Percentiles rank a stretch among this genome's conserved stretches.
These are phyloP conservation scores for Glutinoglossum americanum DNA, from an alignment of 495 filamentous ascomycete species.

Conservation along the genomic window DNA sequence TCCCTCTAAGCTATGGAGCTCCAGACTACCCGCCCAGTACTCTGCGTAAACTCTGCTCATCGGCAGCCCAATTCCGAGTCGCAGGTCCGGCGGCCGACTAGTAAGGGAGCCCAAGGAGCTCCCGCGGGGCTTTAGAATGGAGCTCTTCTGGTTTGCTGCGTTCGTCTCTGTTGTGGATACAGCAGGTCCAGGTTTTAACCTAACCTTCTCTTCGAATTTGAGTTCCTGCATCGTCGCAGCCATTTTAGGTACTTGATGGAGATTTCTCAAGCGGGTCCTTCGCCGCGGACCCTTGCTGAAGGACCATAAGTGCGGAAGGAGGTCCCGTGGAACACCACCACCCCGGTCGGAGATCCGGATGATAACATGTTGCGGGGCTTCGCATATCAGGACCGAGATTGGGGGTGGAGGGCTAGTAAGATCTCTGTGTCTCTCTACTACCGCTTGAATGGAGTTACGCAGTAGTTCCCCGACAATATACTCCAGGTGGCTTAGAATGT, in stretches of 20 bases:
- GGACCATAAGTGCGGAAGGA: slow-evolving; percentile 83
- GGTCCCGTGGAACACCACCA: slow-evolving; percentile 68
- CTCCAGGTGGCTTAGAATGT: slow-evolving; percentile 86
- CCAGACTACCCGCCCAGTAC: slow-evolving; percentile 90
- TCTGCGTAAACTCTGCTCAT: slow-evolving; percentile 92
- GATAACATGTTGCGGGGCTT: slow-evolving; percentile 87
- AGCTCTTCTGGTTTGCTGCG: neutral
- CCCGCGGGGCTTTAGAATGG: slow-evolving; percentile 14
- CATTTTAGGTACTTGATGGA: slow-evolving; percentile 74
- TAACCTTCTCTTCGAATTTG: slow-evolving; percentile 9
- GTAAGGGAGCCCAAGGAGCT: slow-evolving; percentile 58
- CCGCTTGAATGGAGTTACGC: slow-evolving; percentile 83
- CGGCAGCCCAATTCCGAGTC: slow-evolving; percentile 82
- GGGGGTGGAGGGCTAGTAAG: slow-evolving; percentile 36
- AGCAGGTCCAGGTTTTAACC: neutral
- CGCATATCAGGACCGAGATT: slow-evolving; percentile 85
- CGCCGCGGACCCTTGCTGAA: slow-evolving; percentile 79
- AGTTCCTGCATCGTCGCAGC: slow-evolving; percentile 90
- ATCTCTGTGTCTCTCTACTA: slow-evolving; percentile 43
- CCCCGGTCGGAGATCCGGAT: slow-evolving; percentile 90
- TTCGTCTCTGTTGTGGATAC: neutral
- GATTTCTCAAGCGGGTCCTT: slow-evolving; percentile 51
- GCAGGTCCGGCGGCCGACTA: slow-evolving; percentile 63
- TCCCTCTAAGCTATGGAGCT: slow-evolving; percentile 82
- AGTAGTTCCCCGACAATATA: slow-evolving; percentile 94